A percentile compares a stretch with the other conserved stretches of the same genome.
phyloP scores from a whole-genome alignment of 1,284 basidiomycete species.

The Heterobasidion annosum region DNA sequence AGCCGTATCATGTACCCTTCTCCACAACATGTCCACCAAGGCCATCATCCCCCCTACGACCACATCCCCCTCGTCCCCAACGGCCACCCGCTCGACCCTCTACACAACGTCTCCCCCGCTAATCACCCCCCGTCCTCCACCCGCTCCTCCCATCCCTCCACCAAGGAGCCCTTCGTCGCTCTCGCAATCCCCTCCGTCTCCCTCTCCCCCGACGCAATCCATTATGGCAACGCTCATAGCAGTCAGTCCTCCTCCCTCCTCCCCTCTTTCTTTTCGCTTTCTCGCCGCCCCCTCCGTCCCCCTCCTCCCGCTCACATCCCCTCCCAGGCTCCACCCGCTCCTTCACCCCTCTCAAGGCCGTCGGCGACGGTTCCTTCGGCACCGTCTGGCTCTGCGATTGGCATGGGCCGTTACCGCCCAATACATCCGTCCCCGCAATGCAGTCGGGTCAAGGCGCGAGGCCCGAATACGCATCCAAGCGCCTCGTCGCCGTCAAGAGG shows the following conservation, averaged over 20 bases:
- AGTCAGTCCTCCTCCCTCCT: constrained; percentile 37
- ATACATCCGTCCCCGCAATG: constrained; percentile 84
- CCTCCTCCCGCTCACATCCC: constrained; percentile 7
- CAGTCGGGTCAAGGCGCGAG: constrained; percentile 82
- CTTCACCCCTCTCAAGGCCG: constrained; percentile 69
- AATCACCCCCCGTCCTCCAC: constrained; percentile 36
- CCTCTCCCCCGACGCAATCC: constrained; percentile 53
- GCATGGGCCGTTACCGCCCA: constrained; percentile 90
- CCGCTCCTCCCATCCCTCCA: constrained; percentile 19
- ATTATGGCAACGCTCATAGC: constrained; percentile 61
- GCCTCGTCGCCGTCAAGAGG: constrained; percentile 94
- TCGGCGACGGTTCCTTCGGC: constrained; percentile 95
- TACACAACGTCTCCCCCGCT: constrained; percentile 27
- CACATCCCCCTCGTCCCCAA: constrained; percentile 15
- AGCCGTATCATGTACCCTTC: constrained; percentile 57
- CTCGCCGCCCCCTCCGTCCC: constrained; percentile 5
- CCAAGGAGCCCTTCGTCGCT: constrained; percentile 55
- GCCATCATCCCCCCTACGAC: constrained; percentile 21
- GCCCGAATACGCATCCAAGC: constrained; percentile 91
- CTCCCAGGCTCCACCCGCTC: constrained; percentile 27
- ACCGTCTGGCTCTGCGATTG: constrained; percentile 99
- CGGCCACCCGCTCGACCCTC: constrained; percentile 17
- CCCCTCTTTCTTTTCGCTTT: not conserved
- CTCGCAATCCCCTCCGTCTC: constrained; percentile 65
- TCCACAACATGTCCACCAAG: constrained; percentile 43